phyloP scores from a whole-genome alignment of 495 filamentous ascomycete genomes.

The Podospora bellae-mahoneyi region DNA sequence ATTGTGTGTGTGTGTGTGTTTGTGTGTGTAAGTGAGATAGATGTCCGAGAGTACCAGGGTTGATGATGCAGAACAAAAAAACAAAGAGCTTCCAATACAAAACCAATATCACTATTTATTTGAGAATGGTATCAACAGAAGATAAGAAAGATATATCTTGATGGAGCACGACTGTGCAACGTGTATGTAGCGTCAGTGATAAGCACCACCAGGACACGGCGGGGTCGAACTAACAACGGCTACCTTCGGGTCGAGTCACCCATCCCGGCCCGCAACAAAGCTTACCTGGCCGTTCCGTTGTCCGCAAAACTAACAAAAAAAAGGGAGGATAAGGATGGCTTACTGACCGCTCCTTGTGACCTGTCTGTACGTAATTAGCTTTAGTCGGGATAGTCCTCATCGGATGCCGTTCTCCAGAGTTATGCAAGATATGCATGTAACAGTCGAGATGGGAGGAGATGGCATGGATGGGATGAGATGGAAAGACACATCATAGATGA shows the following conservation, averaged over 20 bases:
- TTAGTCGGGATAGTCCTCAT: background rate
- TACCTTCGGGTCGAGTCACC: background rate
- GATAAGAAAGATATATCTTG: background rate
- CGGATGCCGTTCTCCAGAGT: background rate
- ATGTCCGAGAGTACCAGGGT: background rate
- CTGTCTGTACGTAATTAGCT: background rate
- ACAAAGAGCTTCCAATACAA: background rate
- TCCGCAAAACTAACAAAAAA: background rate
- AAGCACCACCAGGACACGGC: background rate
- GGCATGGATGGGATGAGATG: too few species aligned
- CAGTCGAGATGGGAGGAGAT: background rate
- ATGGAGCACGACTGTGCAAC: background rate
- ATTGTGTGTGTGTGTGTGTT: background rate
- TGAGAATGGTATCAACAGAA: background rate
- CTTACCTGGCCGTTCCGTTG: background rate
- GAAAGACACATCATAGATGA: background rate
- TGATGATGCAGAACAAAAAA: background rate
- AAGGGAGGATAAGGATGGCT: background rate
- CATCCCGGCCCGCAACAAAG: background rate
- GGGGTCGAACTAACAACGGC: background rate
- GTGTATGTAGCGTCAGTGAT: background rate
- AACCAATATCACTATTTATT: background rate
- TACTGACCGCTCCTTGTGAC: background rate
- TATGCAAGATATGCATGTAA: background rate
- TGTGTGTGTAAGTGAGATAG: background rate